These are phyloP conservation scores for Papilionanthe hybrid DNA, from an alignment of 116 monocot species.

Conservation along the genomic window DNA sequence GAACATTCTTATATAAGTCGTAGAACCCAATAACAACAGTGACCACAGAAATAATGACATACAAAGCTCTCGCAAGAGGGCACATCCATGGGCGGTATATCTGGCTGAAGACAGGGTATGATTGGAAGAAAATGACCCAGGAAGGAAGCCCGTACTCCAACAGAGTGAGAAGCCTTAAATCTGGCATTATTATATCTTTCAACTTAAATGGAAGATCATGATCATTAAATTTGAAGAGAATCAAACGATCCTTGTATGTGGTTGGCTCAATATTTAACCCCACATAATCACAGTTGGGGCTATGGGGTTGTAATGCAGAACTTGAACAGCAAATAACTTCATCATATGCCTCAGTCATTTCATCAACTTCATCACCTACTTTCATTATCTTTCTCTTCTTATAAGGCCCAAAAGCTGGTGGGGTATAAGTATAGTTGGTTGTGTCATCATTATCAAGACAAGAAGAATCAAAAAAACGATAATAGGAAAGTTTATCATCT, in stretches of 20 bases:
- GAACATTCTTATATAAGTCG: slow-evolving; percentile 97
- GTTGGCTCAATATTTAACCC: slow-evolving; percentile 31
- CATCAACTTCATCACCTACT: slow-evolving; percentile 28
- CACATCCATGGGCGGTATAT: slow-evolving; percentile 99
- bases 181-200: slow-evolving; percentile 71
- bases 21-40: slow-evolving; percentile 99
- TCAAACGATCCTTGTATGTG: slow-evolving; percentile 71
- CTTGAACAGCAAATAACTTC: slow-evolving; percentile 47
- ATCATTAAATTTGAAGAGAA: slow-evolving; percentile 86
- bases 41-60: slow-evolving; percentile 65
- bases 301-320: slow-evolving; percentile 27
- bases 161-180: slow-evolving; percentile 71
- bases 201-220: slow-evolving; percentile 85
- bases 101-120: slow-evolving; percentile 87
- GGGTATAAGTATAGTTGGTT: slow-evolving; percentile 18
- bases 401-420: slow-evolving; percentile 53
- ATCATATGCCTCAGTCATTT: slow-evolving; percentile 28
- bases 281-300: slow-evolving; percentile 39
- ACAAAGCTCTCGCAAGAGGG: slow-evolving; percentile 74
- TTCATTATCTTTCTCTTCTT: slow-evolving; percentile 81
- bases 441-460: slow-evolving; percentile 1
- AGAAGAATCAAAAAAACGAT: slow-evolving; percentile 2
- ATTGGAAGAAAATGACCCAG: slow-evolving; percentile 97
- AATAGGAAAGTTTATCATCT: slow-evolving; percentile 11
- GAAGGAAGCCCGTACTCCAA: slow-evolving; percentile 96